Evolutionary conservation across 2,329 filamentous ascomycete genomes (phyloP).

Genomic region (Ascochyta lentis): DNA sequence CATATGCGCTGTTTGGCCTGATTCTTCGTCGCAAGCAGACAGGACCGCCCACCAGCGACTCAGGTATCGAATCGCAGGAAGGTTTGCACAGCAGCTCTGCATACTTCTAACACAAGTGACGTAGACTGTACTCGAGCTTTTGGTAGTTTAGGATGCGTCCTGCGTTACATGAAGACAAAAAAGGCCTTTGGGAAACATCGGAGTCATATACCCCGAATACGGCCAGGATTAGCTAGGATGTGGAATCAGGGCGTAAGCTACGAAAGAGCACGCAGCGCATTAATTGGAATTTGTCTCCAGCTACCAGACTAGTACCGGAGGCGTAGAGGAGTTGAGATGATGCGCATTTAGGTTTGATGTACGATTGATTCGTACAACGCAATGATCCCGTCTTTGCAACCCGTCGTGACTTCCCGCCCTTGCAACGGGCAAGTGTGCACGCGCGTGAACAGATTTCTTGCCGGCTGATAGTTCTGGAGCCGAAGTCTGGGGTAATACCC

Average conservation of each 20-base stretch:
- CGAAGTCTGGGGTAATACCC: conserved; percentile 5
- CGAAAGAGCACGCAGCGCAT: not conserved
- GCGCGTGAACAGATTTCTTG: not conserved
- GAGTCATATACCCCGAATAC: not conserved
- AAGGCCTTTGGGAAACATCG: not conserved
- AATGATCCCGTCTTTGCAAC: not conserved
- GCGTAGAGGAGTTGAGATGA: not conserved
- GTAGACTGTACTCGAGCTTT: too few relatives aligned
- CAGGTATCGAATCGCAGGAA: not conserved
- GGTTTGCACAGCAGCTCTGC: not conserved
- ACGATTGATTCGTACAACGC: conserved; percentile 14
- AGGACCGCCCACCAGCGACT: not conserved
- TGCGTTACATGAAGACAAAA: too few relatives aligned
- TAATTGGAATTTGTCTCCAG: not conserved
- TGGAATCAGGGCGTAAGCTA: not conserved
- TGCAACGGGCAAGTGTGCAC: not conserved
- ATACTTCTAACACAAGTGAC: too few relatives aligned
- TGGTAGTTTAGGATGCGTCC: too few relatives aligned
- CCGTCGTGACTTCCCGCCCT: not conserved
- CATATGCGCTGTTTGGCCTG: not conserved
- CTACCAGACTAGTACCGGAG: not conserved
- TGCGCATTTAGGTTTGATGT: not conserved
- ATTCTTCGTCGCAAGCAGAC: not conserved
- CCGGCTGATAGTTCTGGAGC: conserved; percentile 8
- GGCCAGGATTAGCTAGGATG: not conserved